These are phyloP conservation scores for Candida corydali DNA, from an alignment of 805 yeast species.

Conservation along the genomic window DNA sequence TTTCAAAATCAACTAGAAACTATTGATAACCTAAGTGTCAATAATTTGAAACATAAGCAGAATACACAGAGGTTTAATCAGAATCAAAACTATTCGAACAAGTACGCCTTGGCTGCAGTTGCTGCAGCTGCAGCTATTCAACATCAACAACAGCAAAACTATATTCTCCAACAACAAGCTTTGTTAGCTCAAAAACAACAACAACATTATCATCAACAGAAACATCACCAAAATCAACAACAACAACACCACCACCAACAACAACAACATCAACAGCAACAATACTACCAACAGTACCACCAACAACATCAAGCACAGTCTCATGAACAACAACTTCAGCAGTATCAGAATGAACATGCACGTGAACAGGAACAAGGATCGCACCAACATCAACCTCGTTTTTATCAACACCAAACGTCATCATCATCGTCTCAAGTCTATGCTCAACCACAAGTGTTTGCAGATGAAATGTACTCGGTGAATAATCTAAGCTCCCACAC, in stretches of 20 bases:
- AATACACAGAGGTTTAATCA: constrained; percentile 4
- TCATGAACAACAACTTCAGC: constrained; percentile 10
- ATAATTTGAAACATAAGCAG: constrained; percentile 9
- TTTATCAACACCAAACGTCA: neutral
- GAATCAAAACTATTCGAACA: constrained; percentile 11
- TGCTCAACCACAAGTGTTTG: constrained; percentile 8
- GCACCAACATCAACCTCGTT: neutral
- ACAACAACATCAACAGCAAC: constrained; percentile 24
- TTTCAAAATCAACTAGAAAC: constrained; percentile 26
- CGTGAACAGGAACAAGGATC: too few species aligned
- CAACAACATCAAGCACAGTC: constrained; percentile 26
- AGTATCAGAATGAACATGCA: too few species aligned
- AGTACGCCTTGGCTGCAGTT: constrained; percentile 24
- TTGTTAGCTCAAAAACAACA: constrained; percentile 8
- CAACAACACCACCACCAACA: constrained; percentile 9
- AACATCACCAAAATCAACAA: constrained; percentile 7
- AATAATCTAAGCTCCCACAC: constrained; percentile 18
- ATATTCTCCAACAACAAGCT: constrained; percentile 14
- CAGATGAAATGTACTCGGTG: constrained; percentile 12
- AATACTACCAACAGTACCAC: constrained; percentile 27
- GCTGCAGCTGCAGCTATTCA: constrained; percentile 32
- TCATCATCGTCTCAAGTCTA: constrained; percentile 1
- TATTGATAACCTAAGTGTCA: constrained; percentile 14
- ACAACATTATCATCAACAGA: constrained; percentile 11
- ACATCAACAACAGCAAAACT: constrained; percentile 20